A percentile compares a stretch with the other conserved stretches of the same genome.
phyloP scores from a whole-genome alignment of 2,329 filamentous ascomycete species.

The Coniochaeta hoffmannii region DNA sequence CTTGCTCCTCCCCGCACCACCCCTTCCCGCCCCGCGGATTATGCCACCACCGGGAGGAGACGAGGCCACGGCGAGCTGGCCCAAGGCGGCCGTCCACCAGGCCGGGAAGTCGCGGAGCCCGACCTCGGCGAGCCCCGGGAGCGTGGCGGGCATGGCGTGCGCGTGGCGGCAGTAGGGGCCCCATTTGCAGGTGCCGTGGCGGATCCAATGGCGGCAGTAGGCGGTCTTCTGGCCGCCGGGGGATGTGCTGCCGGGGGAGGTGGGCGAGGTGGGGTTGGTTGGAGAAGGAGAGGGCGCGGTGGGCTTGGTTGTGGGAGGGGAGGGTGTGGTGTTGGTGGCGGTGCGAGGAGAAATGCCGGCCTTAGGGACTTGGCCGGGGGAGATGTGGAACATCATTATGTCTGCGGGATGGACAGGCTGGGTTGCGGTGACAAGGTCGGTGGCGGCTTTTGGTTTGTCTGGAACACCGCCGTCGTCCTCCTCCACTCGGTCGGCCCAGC shows the following conservation, averaged over 20 bases:
- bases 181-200: slow-evolving; percentile 38
- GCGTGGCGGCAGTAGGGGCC: slow-evolving; percentile 32
- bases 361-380: not conserved
- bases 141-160: slow-evolving; percentile 39
- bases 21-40: not conserved
- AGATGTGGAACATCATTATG: slow-evolving; percentile 5
- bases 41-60: too few species aligned
- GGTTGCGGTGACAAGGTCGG: not conserved
- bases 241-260: not conserved
- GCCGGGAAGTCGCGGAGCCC: slow-evolving; percentile 32
- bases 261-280: not conserved
- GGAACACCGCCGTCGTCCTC: not conserved
- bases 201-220: slow-evolving; percentile 41
- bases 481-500: slow-evolving; percentile 8
- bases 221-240: not conserved
- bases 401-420: slow-evolving; percentile 5
- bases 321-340: not conserved
- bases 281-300: not conserved
- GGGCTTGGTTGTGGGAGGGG: not conserved
- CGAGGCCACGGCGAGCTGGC: not conserved
- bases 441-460: not conserved
- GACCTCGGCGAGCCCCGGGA: slow-evolving; percentile 29
- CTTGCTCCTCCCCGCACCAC: not conserved
- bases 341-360: too few species aligned
- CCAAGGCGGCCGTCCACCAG: slow-evolving; percentile 28